Evolutionary conservation across 176 grass and related monocot genomes (phyloP).

Genomic region (Bolboschoenus planiculmis): DNA sequence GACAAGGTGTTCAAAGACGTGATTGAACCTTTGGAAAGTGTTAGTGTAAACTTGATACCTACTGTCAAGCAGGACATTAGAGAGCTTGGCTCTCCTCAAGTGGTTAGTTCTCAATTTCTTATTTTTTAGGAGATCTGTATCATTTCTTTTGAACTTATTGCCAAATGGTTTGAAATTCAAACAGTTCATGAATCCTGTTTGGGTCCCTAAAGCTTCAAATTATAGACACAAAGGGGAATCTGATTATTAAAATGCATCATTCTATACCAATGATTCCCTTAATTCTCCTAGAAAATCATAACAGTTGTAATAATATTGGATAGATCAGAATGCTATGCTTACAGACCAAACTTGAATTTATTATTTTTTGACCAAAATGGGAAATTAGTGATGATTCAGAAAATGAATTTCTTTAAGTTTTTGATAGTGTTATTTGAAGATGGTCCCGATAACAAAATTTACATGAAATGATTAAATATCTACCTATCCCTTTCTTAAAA

Average conservation of each 20-base stretch:
- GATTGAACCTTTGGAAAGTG: slow-evolving; percentile 83
- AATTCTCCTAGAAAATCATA: too few species aligned
- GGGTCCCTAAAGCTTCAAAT: neutral
- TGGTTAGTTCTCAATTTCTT: slow-evolving; percentile 31
- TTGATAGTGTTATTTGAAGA: neutral
- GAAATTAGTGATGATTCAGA: neutral
- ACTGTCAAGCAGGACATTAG: slow-evolving; percentile 74
- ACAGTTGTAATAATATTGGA: too few species aligned
- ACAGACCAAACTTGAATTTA: too few species aligned
- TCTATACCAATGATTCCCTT: neutral
- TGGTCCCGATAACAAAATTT: neutral
- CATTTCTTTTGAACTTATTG: neutral
- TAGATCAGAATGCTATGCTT: too few species aligned
- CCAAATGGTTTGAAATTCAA: neutral
- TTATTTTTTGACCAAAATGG: neutral
- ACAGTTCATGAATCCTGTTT: neutral
- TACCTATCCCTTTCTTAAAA: neutral
- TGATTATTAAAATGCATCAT: neutral
- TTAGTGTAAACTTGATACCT: slow-evolving; percentile 69
- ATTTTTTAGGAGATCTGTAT: neutral
- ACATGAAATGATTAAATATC: neutral
- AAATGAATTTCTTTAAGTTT: neutral
- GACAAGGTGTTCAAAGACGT: slow-evolving; percentile 99
- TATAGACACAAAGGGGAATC: neutral
- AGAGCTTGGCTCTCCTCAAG: slow-evolving; percentile 74